A percentile compares a stretch with the other conserved stretches of the same genome.
These are phyloP conservation scores for Spergularia bocconei DNA, from an alignment of 148 eudicot genomes.

Conservation along the genomic window DNA sequence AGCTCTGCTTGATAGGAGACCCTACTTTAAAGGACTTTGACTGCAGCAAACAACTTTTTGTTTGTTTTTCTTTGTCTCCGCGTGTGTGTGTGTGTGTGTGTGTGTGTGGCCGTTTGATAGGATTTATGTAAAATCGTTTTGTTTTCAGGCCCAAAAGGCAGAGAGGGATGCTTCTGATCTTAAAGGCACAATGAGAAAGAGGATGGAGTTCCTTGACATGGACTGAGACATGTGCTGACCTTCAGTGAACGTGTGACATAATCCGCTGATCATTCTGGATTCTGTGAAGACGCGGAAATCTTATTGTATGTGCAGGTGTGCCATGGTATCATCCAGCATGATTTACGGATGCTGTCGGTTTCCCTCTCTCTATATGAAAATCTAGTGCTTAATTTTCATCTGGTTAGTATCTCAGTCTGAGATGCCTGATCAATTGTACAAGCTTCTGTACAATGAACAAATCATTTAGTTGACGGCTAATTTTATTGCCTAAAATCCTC, in stretches of 20 bases:
- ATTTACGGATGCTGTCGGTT: not conserved
- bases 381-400: constrained; percentile 3
- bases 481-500: constrained; percentile 2
- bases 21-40: too few species aligned
- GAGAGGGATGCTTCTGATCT: constrained; percentile 95
- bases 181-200: constrained; percentile 87
- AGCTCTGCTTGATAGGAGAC: too few species aligned
- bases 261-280: constrained; percentile 9
- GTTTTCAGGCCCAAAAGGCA: constrained; percentile 82
- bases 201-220: constrained; percentile 96
- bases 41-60: too few species aligned
- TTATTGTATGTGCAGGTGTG: not conserved
- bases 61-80: not conserved
- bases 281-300: not conserved
- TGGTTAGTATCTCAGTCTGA: not conserved
- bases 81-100: too few species aligned
- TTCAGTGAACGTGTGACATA: not conserved
- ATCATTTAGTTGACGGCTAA: constrained; percentile 7
- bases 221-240: constrained; percentile 42
- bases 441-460: constrained; percentile 8
- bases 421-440: constrained; percentile 20
- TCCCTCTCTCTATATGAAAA: constrained; percentile 10
- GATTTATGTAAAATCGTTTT: not conserved
- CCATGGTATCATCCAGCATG: constrained; percentile 10
- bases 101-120: not conserved